Evolutionary conservation across 768 basidiomycete genomes (phyloP), one percentile per base, ranked within the genome.

Genomic region (Zangia roseola): DNA sequence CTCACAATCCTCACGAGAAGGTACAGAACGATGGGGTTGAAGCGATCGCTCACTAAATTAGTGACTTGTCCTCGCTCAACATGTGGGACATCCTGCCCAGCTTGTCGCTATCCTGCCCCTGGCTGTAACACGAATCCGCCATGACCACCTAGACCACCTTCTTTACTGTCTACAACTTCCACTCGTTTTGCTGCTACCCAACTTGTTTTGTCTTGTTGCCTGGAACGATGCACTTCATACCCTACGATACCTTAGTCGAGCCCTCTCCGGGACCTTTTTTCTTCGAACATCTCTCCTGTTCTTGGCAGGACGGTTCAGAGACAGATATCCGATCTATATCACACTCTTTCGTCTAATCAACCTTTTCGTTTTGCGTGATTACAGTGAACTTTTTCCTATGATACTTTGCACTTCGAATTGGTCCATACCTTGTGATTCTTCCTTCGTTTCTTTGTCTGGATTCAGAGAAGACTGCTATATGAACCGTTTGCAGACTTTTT

Each of bases 1-100:
- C 19, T 49, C 56, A 54, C 26, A 40, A 50, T 43, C 24, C 58
- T 43, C 41, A 57, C 36, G 50, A 52, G 25, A 57, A 46, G 50
- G 49, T 39, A 51, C 64, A 64, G 50, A 52, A 51, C 47, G 54
- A 48, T 52, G 62, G 62, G 28, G 31, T 31, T 31, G 56, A 52
- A 50, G 39, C 54, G 10, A 53, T 19, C 49, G 58, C 55, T 12
- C 56, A 56, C 31, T 65, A 34, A 58, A 49, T 19, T 31, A 36
- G 19, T 26, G 30, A 20, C 34, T 17, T 16, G n/a, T 20, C 3
- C 26, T 23, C 36, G 14, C 20, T 33, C n/a, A 17, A 34, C 17
- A 7, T 43, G 10, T 12, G n/a, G 30, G 28, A 33, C 10, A 28
- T 37, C 35, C 37, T 19, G 20, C 38, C 19, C 19, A 23, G 5